Evolutionary conservation across 148 eudicot species (phyloP), one percentile per base, ranked within the genome.

Genomic region (Silene uniflora): DNA sequence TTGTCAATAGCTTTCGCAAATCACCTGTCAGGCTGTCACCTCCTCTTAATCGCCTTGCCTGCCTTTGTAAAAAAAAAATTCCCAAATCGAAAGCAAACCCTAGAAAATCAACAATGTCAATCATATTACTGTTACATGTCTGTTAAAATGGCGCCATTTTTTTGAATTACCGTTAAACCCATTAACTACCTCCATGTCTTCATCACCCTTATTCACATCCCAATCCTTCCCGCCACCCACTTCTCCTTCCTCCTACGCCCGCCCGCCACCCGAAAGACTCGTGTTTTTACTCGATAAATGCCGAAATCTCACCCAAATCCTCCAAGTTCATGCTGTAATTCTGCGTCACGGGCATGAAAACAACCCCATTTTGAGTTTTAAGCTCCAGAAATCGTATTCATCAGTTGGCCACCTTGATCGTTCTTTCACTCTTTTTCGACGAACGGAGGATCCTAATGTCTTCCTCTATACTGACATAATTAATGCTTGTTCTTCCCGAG

Each of bases 371-470:
- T 63, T 93, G 63, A 87, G 79, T 68, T 89, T 93, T 83, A 93
- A 91, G 88, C 93, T 93, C 74, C 98, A 89, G 70, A 90, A 88
- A 56, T 82, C 90, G 0, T 93, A 91, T 78, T 79, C 90, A 71
- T 81, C 83, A 14, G 71, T 86, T 9, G 87, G 88, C 12, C 87
- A 77, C 69, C 87, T 90, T 44, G 81, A 88, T 47, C 71, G 71
- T n/a, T 87, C 89, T 2, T 60, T 75, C 21, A 10, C 87, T 42
- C 87, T 94, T 70, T 86, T 91, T 67, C 39, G 52, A 64, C 86
- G 75, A 0, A 82, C 87, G 62, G 62, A 59, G 0, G 76, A 82
- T 42, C 96, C 88, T 27, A 77, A 84, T 78, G 97, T 91, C 19
- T 94, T 63, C 86, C 81, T 79, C 60, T 94, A 87, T 84, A 86